Conservation (phyloP, 2,329 filamentous ascomycete genomes). For the Epichloe scottii region DNA sequence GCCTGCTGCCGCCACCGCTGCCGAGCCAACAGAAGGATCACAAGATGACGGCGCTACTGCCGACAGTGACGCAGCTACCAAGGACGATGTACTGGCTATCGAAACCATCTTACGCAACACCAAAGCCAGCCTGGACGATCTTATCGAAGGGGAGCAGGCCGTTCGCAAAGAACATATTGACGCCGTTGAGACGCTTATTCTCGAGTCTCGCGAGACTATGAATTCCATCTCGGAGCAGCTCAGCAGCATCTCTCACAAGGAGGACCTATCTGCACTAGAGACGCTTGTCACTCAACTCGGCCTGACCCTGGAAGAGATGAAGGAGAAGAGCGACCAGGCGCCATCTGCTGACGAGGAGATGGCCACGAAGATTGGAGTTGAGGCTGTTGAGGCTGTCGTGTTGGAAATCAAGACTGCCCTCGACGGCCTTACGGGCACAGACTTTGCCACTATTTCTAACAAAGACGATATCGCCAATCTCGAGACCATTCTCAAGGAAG, state of each 20-base stretch:
- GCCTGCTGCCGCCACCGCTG: slow-evolving; percentile 7
- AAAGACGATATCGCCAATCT: slow-evolving; percentile 60
- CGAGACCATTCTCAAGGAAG: slow-evolving; percentile 56
- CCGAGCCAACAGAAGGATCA: slow-evolving; percentile 9
- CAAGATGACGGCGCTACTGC: slow-evolving; percentile 9
- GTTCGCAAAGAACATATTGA: slow-evolving; percentile 55
- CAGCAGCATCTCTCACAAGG: slow-evolving; percentile 60
- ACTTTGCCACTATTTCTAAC: slow-evolving; percentile 57
- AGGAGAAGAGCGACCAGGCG: slow-evolving; percentile 40
- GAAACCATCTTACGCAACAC: slow-evolving; percentile 84
- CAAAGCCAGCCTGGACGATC: slow-evolving; percentile 74
- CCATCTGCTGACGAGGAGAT: slow-evolving; percentile 43
- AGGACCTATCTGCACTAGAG: slow-evolving; percentile 67
- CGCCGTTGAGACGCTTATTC: slow-evolving; percentile 51
- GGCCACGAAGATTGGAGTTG: slow-evolving; percentile 70
- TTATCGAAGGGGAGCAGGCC: slow-evolving; percentile 58
- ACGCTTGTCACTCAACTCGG: slow-evolving; percentile 68
- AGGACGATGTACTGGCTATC: slow-evolving; percentile 81
- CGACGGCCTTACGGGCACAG: slow-evolving; percentile 58
- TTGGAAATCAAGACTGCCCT: slow-evolving; percentile 75
- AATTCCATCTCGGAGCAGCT: slow-evolving; percentile 53
- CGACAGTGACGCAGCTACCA: slow-evolving; percentile 27
- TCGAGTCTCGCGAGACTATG: slow-evolving; percentile 64
- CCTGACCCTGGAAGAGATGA: slow-evolving; percentile 62
- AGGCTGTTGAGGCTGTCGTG: slow-evolving; percentile 67